phyloP scores from a whole-genome alignment of 306 rosid genomes.

The Arachis hypogaea region DNA sequence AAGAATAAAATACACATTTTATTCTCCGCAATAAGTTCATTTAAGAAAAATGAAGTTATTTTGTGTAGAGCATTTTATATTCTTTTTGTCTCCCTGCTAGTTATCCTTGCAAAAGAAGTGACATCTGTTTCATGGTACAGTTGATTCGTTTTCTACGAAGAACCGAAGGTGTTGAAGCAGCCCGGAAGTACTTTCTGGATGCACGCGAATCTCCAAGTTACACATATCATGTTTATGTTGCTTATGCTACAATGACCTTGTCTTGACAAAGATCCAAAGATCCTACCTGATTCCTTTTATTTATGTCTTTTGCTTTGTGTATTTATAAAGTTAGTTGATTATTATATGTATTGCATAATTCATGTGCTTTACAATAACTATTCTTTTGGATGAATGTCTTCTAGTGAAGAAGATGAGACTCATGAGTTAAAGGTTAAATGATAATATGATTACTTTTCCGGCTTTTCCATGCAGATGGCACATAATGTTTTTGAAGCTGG shows the following conservation, averaged over 20 bases:
- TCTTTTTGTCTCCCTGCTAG: not conserved
- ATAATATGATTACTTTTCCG: constrained; percentile 26
- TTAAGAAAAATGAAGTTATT: constrained; percentile 15
- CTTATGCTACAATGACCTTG: constrained; percentile 91
- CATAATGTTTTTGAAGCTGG: constrained; percentile 96
- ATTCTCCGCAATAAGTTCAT: constrained; percentile 1
- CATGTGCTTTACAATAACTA: not conserved
- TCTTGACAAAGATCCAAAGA: constrained; percentile 98
- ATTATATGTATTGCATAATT: constrained; percentile 31
- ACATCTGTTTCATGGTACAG: constrained; percentile 61
- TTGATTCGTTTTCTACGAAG: constrained; percentile 91
- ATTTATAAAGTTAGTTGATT: not conserved
- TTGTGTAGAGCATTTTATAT: constrained; percentile 5
- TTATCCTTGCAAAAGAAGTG: constrained; percentile 33
- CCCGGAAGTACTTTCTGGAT: constrained; percentile 91
- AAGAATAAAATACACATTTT: constrained; percentile 5
- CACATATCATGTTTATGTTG: constrained; percentile 92
- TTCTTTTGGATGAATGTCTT: not conserved
- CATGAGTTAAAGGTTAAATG: not conserved
- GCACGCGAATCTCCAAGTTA: constrained; percentile 88
- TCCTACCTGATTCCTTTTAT: constrained; percentile 42
- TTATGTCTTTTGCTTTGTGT: not conserved
- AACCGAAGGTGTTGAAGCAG: constrained; percentile 97
- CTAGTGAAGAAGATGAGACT: not conserved
- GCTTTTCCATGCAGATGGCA: constrained; percentile 78